These are phyloP conservation scores for Kwoniella pini DNA, from an alignment of 768 basidiomycete genomes.

Conservation along the genomic window DNA sequence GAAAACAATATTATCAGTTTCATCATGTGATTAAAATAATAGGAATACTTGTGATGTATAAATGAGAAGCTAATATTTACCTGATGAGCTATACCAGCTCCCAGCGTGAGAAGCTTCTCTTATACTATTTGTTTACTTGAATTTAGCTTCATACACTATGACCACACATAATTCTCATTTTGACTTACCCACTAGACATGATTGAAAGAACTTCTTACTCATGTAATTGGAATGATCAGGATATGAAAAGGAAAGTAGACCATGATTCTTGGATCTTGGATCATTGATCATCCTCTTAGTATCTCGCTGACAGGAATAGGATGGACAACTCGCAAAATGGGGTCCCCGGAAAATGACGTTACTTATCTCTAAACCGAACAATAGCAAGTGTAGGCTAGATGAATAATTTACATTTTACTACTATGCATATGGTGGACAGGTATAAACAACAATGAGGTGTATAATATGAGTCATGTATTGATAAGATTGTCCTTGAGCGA, in stretches of 20 bases:
- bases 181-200: too few relatives aligned
- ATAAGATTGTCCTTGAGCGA: neutral
- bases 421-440: slow-evolving; percentile 11
- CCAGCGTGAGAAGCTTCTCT: slow-evolving; percentile 75
- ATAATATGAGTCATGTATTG: neutral
- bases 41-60: too few relatives aligned
- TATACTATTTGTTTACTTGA: too few relatives aligned
- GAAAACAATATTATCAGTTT: neutral
- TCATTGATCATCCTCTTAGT: neutral
- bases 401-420: too few relatives aligned
- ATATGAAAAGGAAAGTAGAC: too few relatives aligned
- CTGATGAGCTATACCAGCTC: slow-evolving; percentile 79
- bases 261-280: neutral
- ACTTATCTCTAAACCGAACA: too few relatives aligned
- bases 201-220: too few relatives aligned
- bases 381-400: too few relatives aligned
- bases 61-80: slow-evolving; percentile 55
- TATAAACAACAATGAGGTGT: slow-evolving; percentile 17
- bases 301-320: neutral
- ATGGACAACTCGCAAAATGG: neutral
- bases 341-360: slow-evolving; percentile 1
- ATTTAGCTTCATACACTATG: neutral
- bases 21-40: too few relatives aligned
- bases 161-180: too few relatives aligned
- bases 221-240: too few relatives aligned